Base-by-base conservation (phyloP, 179 eudicot genomes). In the Patellifolia procumbens region DNA sequence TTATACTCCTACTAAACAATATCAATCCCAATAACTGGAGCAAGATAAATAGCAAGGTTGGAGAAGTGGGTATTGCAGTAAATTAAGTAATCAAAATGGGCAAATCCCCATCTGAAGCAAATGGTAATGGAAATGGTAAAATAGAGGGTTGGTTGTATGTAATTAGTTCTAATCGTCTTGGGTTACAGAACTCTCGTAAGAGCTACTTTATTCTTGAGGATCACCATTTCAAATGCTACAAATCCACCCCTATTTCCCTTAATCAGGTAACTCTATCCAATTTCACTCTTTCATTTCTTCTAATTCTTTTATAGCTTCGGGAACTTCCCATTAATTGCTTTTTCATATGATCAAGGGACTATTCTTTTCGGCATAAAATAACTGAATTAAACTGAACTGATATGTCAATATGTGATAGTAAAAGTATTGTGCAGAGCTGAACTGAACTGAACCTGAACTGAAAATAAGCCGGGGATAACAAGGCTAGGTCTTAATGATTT, bases 71-170 rank as follows among this genome's bases (percentile, higher is more conserved):
- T 63, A 63, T 63, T 63, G 45, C 24, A 63, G 42, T 63, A 8
- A 6, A 28, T 3, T 26, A 12, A 24, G 28, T 34, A 37, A 22
- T 42, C 51, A 82, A 68, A 82, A 39, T 80, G 79, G 80, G 86
- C 12, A 66, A 62, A 19, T 60, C 82, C 35, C 75, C 71, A 63
- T 75, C 7, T 55, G 78, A 59, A 75, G 78, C 79, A 22, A 82
- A n/a, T n/a, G n/a, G n/a, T n/a, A n/a, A n/a, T n/a, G n/a, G n/a
- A n/a, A n/a, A n/a, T n/a, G n/a, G n/a, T n/a, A n/a, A 67, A 80
- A 84, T 87, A 87, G 89, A 87, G 59, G 94, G 94, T 22, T 90
- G 88, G 89, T 76, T 90, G 85, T 88, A 84, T 83, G 74, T 85
- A 9, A 88, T 90, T 53, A 87, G 90, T 74, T 87, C 88, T 4